Evolutionary conservation across 1,284 basidiomycete species (phyloP), one percentile per base, ranked within the genome.

Genomic region (Puccinia polysora): DNA sequence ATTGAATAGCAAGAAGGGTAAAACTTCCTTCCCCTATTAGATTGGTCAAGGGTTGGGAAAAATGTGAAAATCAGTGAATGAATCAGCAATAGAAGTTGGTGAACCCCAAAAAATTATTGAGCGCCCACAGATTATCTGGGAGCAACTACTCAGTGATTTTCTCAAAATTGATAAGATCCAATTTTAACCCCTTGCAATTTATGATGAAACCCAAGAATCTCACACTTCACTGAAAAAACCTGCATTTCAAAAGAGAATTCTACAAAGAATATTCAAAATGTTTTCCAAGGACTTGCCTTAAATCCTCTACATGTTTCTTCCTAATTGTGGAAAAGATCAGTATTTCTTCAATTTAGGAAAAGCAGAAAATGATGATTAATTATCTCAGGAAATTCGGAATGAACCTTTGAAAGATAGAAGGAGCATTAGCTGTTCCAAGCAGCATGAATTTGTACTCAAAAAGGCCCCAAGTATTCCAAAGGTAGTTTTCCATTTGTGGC

Each of bases 371-470:
- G 62, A 80, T 78, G 0, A 80, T 64, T 18, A 77, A 50, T 55
- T 79, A 75, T 0, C 73, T 34, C 43, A 81, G 76, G 25, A 73
- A 52, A 23, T 36, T 28, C 25, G 50, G 47, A 4, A 53, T 23
- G 36, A 79, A 74, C 20, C 70, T 68, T 64, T 82, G 81, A 74
- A 81, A 81, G 0, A 76, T 75, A 2, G 80, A 77, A 0, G 81
- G 82, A 0, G 80, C 80, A 73, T 83, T 83, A 50, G 78, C 80
- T 2, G 82, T 75, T 0, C 82, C 80, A 60, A 82, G 82, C 0
- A 80, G 81, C 79, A n/a, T n/a, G n/a, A n/a, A n/a, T n/a, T n/a
- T n/a, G n/a, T n/a, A n/a, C n/a, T n/a, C n/a, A n/a, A n/a, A 83
- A 80, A 78, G 75, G 0, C 83, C 81, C 23, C 79, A 79, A n/a